phyloP scores from a whole-genome alignment of 2,329 filamentous ascomycete genomes.

The Pseudogymnoascus sp. region DNA sequence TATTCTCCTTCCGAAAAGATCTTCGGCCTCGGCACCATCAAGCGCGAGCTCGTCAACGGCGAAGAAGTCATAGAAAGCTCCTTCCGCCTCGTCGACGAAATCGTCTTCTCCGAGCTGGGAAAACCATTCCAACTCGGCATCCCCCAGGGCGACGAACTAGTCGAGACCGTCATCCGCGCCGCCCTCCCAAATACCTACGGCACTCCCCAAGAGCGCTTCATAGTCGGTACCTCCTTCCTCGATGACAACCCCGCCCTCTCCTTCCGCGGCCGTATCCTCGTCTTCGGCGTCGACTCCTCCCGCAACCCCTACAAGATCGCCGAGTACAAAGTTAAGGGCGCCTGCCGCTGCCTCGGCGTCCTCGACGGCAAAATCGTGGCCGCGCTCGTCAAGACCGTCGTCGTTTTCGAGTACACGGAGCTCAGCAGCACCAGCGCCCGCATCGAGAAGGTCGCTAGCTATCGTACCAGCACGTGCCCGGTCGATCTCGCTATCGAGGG shows the following conservation, averaged over 20 bases:
- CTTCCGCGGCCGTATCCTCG: constrained; percentile 69
- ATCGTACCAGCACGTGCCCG: constrained; percentile 76
- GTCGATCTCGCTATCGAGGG: constrained; percentile 70
- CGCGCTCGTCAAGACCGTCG: constrained; percentile 80
- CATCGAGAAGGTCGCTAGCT: constrained; percentile 66
- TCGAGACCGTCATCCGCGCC: constrained; percentile 77
- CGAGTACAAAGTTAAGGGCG: constrained; percentile 65
- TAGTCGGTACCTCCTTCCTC: constrained; percentile 83
- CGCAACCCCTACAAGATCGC: constrained; percentile 66
- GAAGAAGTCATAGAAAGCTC: constrained; percentile 71
- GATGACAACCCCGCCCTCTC: constrained; percentile 44
- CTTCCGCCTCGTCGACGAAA: constrained; percentile 87
- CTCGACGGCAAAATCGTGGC: constrained; percentile 74
- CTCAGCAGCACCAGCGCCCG: constrained; percentile 47
- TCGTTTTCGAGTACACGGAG: constrained; percentile 50
- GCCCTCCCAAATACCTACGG: constrained; percentile 57
- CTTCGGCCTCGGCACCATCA: constrained; percentile 83
- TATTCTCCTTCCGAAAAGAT: constrained; percentile 73
- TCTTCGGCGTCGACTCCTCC: constrained; percentile 74
- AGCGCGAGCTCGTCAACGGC: constrained; percentile 61
- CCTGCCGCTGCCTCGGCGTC: constrained; percentile 71
- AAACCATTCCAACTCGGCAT: constrained; percentile 55
- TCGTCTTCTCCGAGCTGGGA: constrained; percentile 72
- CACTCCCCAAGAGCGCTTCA: constrained; percentile 64
- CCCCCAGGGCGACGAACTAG: constrained; percentile 54